These are phyloP conservation scores for Penicillium desertorum DNA, from an alignment of 495 filamentous ascomycete genomes.

Conservation along the genomic window DNA sequence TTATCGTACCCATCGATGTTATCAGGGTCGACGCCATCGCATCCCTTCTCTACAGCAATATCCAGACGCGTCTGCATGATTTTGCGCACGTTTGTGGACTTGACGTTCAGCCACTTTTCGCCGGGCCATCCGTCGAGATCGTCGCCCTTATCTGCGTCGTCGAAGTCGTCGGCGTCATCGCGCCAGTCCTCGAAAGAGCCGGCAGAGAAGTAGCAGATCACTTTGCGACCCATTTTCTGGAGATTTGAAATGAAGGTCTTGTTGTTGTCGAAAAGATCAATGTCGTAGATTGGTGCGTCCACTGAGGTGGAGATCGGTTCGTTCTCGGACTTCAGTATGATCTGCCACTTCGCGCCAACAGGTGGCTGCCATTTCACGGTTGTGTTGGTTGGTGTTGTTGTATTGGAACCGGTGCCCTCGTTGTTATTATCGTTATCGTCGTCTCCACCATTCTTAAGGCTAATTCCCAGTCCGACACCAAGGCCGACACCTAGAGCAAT, in stretches of 20 bases:
- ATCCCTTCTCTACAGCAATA: conserved; percentile 58
- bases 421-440: conserved; percentile 17
- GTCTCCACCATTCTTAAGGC: conserved; percentile 24
- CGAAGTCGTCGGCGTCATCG: conserved; percentile 55
- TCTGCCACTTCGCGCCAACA: conserved; percentile 56
- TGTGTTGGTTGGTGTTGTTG: conserved; percentile 29
- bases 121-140: conserved; percentile 60
- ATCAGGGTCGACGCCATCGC: conserved; percentile 71
- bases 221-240: conserved; percentile 49
- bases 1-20: conserved; percentile 68
- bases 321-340: conserved; percentile 45
- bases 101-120: conserved; percentile 66
- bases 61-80: conserved; percentile 62
- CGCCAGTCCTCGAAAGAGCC: conserved; percentile 63
- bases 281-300: conserved; percentile 56
- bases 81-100: conserved; percentile 53
- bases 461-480: conserved; percentile 53
- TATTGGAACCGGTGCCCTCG: conserved; percentile 12
- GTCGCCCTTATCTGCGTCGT: conserved; percentile 49
- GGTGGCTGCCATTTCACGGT: conserved; percentile 48
- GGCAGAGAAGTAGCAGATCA: conserved; percentile 75
- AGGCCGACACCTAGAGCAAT: conserved; percentile 54
- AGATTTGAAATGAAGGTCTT: conserved; percentile 46
- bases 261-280: conserved; percentile 59
- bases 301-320: conserved; percentile 39